phyloP scores from a whole-genome alignment of 345 rosid species.

The Reutealis trisperma region DNA sequence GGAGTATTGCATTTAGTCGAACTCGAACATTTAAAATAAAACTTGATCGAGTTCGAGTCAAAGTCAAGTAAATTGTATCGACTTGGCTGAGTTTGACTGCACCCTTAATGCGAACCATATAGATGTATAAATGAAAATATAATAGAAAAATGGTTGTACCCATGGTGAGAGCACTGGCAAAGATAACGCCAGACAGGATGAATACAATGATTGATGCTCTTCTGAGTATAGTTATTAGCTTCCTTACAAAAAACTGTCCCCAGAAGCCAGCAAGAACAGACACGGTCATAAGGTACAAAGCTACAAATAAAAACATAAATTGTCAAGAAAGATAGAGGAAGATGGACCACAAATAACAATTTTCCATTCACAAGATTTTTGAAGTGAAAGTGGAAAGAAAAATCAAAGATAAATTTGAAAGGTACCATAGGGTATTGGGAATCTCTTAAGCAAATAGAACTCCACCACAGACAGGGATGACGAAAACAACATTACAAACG shows the following conservation, averaged over 20 bases:
- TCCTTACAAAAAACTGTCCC: slow-evolving; percentile 84
- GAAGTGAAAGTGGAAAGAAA: background rate
- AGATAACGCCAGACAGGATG: slow-evolving; percentile 79
- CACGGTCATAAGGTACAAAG: slow-evolving; percentile 61
- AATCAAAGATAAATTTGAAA: background rate
- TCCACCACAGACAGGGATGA: slow-evolving; percentile 95
- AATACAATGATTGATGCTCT: slow-evolving; percentile 76
- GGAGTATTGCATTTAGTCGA: too few relatives aligned
- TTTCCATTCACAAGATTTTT: background rate
- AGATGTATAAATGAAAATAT: too few relatives aligned
- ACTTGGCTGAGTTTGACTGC: too few relatives aligned
- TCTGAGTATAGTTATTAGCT: slow-evolving; percentile 45
- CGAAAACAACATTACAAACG: slow-evolving; percentile 97
- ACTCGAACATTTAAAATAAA: too few relatives aligned
- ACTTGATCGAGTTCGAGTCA: too few relatives aligned
- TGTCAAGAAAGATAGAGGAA: background rate
- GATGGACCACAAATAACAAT: background rate
- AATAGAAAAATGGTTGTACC: slow-evolving; percentile 36
- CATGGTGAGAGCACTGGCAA: slow-evolving; percentile 83
- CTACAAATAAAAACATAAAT: slow-evolving; percentile 35
- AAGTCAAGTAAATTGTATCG: too few relatives aligned
- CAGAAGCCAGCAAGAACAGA: slow-evolving; percentile 81
- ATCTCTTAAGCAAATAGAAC: slow-evolving; percentile 87
- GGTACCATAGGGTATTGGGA: slow-evolving; percentile 87
- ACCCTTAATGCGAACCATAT: too few relatives aligned